Evolutionary conservation across 345 rosid genomes (phyloP).

Genomic region (Arabidopsis thaliana): DNA sequence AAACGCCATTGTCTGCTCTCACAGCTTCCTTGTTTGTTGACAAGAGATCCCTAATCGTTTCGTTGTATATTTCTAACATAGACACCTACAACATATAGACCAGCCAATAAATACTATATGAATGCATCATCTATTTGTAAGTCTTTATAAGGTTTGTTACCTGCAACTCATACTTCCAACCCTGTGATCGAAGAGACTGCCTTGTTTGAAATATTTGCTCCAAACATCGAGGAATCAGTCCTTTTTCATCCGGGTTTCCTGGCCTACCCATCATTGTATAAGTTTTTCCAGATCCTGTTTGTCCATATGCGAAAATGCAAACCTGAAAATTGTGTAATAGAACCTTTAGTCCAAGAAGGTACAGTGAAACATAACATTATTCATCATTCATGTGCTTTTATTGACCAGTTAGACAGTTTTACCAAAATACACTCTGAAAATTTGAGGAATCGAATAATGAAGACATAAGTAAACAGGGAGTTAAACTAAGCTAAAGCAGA

Average conservation of each 20-base stretch:
- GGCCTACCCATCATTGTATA: conserved; percentile 99
- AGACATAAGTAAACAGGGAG: conserved; percentile 16
- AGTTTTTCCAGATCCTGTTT: conserved; percentile 98
- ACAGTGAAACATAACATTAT: not conserved
- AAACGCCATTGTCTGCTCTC: conserved; percentile 58
- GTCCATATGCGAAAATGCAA: conserved; percentile 97
- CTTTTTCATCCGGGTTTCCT: conserved; percentile 69
- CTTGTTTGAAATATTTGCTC: conserved; percentile 93
- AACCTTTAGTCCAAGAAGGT: not conserved
- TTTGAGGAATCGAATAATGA: not conserved
- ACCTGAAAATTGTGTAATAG: conserved; percentile 57
- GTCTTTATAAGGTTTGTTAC: conserved; percentile 40
- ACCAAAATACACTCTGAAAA: not conserved
- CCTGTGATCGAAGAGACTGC: conserved; percentile 83
- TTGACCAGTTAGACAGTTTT: not conserved
- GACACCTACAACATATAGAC: conserved; percentile 61
- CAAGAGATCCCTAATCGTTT: conserved; percentile 86
- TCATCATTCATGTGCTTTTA: conserved; percentile 13
- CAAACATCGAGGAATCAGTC: conserved; percentile 85
- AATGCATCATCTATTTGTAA: conserved; percentile 4
- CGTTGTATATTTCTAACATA: conserved; percentile 97
- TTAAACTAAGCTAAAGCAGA: conserved; percentile 7
- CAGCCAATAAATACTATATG: not conserved
- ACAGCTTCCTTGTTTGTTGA: conserved; percentile 63
- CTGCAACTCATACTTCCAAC: conserved; percentile 99